Evolutionary conservation across 2,329 filamentous ascomycete species (phyloP).

Genomic region (Bipolaris cookei): DNA sequence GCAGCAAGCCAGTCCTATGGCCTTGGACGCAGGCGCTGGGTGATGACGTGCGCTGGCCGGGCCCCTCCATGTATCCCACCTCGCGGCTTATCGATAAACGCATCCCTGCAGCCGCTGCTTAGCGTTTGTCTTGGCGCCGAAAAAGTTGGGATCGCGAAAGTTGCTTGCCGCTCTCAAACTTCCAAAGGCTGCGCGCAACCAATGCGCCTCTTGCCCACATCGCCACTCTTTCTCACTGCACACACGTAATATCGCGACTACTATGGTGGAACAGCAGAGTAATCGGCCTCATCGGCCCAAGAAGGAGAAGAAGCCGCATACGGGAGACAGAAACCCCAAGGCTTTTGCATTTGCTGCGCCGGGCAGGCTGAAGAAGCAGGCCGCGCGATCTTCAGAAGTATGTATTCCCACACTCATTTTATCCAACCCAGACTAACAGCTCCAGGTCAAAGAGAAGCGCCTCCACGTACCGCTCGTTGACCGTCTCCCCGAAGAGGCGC

Average conservation of each 20-base stretch:
- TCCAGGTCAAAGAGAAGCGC: slow-evolving; percentile 88
- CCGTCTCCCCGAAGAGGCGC: slow-evolving; percentile 91
- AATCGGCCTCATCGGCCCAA: slow-evolving; percentile 85
- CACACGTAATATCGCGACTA: neutral
- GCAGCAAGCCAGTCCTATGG: slow-evolving; percentile 17
- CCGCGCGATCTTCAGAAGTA: slow-evolving; percentile 75
- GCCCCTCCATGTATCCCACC: slow-evolving; percentile 14
- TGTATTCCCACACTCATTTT: slow-evolving; percentile 13
- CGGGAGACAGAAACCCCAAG: slow-evolving; percentile 80
- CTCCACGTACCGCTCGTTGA: slow-evolving; percentile 97
- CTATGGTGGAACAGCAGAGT: slow-evolving; percentile 69
- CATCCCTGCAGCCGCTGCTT: slow-evolving; percentile 33
- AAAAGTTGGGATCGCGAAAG: slow-evolving; percentile 29
- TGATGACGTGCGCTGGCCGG: slow-evolving; percentile 31
- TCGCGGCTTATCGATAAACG: slow-evolving; percentile 44
- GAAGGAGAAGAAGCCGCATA: slow-evolving; percentile 85
- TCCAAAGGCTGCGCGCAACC: slow-evolving; percentile 13
- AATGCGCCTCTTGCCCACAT: neutral
- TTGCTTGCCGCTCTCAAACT: slow-evolving; percentile 12
- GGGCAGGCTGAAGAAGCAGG: slow-evolving; percentile 77
- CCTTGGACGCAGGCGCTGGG: slow-evolving; percentile 34
- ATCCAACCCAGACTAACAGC: slow-evolving; percentile 10
- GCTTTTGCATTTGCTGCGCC: slow-evolving; percentile 86
- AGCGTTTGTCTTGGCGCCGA: slow-evolving; percentile 40
- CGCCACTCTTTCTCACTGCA: neutral